Conservation (phyloP, 257 asterid species). For the Sherardia arvensis region DNA sequence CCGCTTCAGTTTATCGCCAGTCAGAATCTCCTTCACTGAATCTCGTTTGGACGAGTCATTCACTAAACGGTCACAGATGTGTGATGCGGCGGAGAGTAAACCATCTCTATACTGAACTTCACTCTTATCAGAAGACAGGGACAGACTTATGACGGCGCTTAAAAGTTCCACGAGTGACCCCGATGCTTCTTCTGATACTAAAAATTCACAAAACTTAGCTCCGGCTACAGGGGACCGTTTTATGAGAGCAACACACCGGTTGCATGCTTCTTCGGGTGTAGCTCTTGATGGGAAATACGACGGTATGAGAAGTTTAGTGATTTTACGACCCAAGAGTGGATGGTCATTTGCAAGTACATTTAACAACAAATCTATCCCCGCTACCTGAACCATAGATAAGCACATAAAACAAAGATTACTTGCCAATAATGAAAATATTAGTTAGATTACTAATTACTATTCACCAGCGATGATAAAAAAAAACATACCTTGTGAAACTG, state of each 20-base stretch:
- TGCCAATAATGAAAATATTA: conserved; percentile 6
- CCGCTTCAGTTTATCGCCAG: conserved; percentile 48
- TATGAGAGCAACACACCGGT: conserved; percentile 67
- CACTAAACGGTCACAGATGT: conserved; percentile 50
- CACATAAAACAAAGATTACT: conserved; percentile 2
- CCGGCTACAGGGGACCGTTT: conserved; percentile 85
- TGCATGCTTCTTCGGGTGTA: conserved; percentile 75
- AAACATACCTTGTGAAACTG: conserved; percentile 78
- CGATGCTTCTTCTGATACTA: conserved; percentile 69
- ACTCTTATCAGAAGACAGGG: conserved; percentile 40
- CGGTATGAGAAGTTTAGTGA: conserved; percentile 86
- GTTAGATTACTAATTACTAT: background rate
- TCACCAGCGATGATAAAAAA: conserved; percentile 1
- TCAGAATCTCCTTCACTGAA: conserved; percentile 49
- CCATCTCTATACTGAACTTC: conserved; percentile 50
- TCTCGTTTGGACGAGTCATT: conserved; percentile 42
- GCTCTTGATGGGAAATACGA: conserved; percentile 77
- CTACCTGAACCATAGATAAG: conserved; percentile 47
- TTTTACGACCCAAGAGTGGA: conserved; percentile 64
- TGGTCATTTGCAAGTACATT: conserved; percentile 74
- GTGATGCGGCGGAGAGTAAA: conserved; percentile 64
- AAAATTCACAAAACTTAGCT: conserved; percentile 87
- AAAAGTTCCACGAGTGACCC: conserved; percentile 58
- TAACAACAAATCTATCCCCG: conserved; percentile 47
- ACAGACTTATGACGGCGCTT: conserved; percentile 39